phyloP scores from a whole-genome alignment of 768 basidiomycete species.

The Boletus coccyginus region DNA sequence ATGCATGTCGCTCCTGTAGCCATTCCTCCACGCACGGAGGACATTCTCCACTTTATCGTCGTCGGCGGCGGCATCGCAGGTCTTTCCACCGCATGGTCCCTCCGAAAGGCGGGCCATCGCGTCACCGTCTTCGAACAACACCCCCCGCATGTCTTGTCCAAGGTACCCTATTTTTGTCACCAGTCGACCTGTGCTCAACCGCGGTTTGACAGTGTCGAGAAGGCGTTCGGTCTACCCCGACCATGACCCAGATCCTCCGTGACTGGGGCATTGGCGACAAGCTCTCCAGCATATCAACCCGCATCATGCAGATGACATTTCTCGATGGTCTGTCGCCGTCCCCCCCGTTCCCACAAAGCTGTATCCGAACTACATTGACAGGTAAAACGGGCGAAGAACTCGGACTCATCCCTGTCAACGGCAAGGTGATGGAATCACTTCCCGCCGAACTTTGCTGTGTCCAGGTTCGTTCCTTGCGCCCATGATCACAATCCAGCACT shows the following conservation, averaged over 20 bases:
- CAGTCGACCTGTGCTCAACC: too few relatives aligned
- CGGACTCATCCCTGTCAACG: constrained; percentile 43
- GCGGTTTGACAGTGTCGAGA: constrained; percentile 27
- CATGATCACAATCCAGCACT: neutral
- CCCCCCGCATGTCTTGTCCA: constrained; percentile 37
- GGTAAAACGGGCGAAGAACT: constrained; percentile 43
- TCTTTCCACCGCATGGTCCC: constrained; percentile 51
- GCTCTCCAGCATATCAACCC: constrained; percentile 33
- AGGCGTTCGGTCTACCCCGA: constrained; percentile 49
- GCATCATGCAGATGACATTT: constrained; percentile 15
- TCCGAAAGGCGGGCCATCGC: constrained; percentile 53
- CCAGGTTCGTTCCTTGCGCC: constrained; percentile 36
- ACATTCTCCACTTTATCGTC: constrained; percentile 22
- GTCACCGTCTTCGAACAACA: constrained; percentile 53
- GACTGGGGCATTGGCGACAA: constrained; percentile 52
- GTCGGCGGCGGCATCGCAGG: constrained; percentile 43
- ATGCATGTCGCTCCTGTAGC: constrained; percentile 11
- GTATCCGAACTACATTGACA: constrained; percentile 8
- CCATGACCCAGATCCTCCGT: constrained; percentile 52
- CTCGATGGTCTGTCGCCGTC: constrained; percentile 10
- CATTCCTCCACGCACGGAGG: constrained; percentile 2
- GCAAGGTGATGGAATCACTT: constrained; percentile 42
- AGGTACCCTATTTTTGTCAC: constrained; percentile 18
- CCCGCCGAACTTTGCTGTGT: constrained; percentile 46
- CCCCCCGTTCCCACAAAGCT: too few relatives aligned